A percentile compares a stretch with the other conserved stretches of the same genome.
Evolutionary conservation across 1,284 basidiomycete genomes (phyloP).

Genomic region (Irpex sp.): DNA sequence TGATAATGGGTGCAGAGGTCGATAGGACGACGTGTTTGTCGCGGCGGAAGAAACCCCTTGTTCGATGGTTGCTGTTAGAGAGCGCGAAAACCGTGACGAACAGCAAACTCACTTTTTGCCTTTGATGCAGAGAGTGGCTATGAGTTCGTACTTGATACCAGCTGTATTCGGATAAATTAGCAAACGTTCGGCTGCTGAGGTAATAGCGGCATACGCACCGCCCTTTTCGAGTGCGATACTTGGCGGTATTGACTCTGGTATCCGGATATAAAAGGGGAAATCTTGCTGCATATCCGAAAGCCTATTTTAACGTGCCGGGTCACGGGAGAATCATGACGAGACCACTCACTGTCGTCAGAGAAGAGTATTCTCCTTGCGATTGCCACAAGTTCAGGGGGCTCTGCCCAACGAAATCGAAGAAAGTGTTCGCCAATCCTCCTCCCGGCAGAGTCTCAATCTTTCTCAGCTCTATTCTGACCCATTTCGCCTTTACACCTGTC

Average conservation of each 20-base stretch:
- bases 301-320: background rate
- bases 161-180: constrained; percentile 33
- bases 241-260: constrained; percentile 82
- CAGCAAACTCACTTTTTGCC: constrained; percentile 61
- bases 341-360: constrained; percentile 56
- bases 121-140: constrained; percentile 77
- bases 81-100: background rate
- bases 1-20: constrained; percentile 60
- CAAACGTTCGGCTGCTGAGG: background rate
- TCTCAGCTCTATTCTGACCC: constrained; percentile 81
- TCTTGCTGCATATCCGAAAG: constrained; percentile 40
- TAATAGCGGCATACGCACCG: constrained; percentile 35
- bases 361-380: constrained; percentile 65
- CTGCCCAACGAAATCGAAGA: constrained; percentile 66
- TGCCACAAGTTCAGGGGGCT: constrained; percentile 70
- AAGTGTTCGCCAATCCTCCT: constrained; percentile 61
- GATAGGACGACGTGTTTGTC: constrained; percentile 55
- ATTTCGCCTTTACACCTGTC: constrained; percentile 81
- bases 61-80: background rate
- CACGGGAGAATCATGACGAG: background rate
- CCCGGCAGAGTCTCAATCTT: constrained; percentile 80
- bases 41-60: constrained; percentile 71
- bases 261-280: constrained; percentile 78
- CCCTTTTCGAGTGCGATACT: constrained; percentile 68
- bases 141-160: constrained; percentile 79